phyloP scores from a whole-genome alignment of 345 rosid species.

The Jatropha curcas region DNA sequence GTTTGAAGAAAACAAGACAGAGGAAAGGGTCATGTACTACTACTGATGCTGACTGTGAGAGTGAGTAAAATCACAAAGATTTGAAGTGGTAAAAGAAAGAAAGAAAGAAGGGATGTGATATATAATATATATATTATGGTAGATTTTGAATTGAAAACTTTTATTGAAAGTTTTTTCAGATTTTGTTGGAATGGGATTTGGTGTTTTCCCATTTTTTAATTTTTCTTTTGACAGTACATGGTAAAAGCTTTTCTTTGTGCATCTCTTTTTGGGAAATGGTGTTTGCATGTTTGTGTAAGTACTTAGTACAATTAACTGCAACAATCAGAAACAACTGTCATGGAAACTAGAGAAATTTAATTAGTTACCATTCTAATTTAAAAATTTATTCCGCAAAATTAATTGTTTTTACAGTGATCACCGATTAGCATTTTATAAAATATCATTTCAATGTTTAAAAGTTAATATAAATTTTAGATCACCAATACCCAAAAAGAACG shows the following conservation, averaged over 20 bases:
- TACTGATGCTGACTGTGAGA: conserved; percentile 35
- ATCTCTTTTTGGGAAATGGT: conserved; percentile 25
- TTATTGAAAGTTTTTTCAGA: conserved; percentile 23
- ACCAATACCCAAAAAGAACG: no score
- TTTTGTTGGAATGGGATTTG: not conserved
- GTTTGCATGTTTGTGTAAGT: not conserved
- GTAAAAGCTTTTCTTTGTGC: conserved; percentile 18
- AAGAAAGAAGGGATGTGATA: not conserved
- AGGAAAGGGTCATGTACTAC: conserved; percentile 52
- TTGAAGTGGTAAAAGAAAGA: conserved; percentile 1
- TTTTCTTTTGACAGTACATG: conserved; percentile 18
- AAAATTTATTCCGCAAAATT: no score
- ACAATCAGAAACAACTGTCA: conserved; percentile 23
- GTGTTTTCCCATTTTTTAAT: not conserved
- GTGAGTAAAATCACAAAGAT: conserved; percentile 35
- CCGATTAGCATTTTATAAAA: no score
- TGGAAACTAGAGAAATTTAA: conserved; percentile 20
- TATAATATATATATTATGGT: no score
- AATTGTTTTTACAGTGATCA: no score
- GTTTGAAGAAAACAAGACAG: conserved; percentile 64
- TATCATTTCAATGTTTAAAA: no score
- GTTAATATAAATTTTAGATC: no score
- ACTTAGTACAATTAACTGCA: conserved; percentile 10
- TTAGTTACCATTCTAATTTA: no score
- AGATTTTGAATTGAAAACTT: conserved; percentile 14